A percentile compares a stretch with the other conserved stretches of the same genome.
These are phyloP conservation scores for Candida glaebosa DNA, from an alignment of 805 yeast species.

Conservation along the genomic window DNA sequence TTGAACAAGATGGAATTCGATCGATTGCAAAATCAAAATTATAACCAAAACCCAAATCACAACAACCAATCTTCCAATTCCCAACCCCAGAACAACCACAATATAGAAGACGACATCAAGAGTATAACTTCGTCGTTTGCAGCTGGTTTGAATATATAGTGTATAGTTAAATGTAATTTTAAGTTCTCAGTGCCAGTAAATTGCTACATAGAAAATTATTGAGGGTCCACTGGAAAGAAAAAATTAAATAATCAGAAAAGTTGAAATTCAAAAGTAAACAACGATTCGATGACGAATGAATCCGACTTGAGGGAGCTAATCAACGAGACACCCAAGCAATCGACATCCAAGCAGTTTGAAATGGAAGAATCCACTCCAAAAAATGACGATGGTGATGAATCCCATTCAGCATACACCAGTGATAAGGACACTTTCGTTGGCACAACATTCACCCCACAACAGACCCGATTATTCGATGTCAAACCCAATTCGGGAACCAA, in stretches of 20 bases:
- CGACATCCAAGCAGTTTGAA: not conserved
- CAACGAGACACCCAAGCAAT: constrained; percentile 6
- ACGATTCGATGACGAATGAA: constrained; percentile 1
- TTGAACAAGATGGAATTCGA: constrained; percentile 19
- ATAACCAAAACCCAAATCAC: not conserved
- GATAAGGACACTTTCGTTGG: constrained; percentile 3
- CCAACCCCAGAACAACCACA: constrained; percentile 1
- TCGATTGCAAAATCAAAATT: not conserved
- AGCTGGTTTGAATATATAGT: constrained; percentile 24
- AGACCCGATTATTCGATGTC: constrained; percentile 1
- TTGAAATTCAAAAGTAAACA: not conserved
- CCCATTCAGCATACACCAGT: not conserved
- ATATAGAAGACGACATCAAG: constrained; percentile 31
- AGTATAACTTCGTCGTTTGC: constrained; percentile 39
- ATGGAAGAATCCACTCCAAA: not conserved
- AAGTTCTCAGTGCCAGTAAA: too few relatives aligned
- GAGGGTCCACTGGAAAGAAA: constrained; percentile 3
- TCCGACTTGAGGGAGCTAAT: not conserved
- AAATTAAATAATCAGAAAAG: not conserved
- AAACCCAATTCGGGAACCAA: not conserved
- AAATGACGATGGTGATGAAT: not conserved
- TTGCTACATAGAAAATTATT: too few relatives aligned
- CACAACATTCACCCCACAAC: not conserved
- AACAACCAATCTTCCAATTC: not conserved
- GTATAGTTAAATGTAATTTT: constrained; percentile 1